Evolutionary conservation across 345 rosid species (phyloP).

Genomic region (Schrenkiella parvula): DNA sequence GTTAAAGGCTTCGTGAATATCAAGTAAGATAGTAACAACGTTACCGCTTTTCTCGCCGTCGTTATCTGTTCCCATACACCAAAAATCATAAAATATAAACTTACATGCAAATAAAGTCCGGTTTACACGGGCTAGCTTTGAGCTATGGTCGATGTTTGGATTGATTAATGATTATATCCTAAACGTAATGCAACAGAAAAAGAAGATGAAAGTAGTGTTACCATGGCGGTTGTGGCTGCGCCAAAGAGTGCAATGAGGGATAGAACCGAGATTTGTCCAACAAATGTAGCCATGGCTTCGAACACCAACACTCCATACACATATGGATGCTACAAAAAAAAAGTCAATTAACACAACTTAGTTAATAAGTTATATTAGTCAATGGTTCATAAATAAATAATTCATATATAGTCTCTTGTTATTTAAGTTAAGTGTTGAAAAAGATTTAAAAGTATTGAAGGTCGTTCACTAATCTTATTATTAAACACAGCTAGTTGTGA

Average conservation of each 20-base stretch:
- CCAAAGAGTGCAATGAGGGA: conserved; percentile 82
- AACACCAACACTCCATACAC: conserved; percentile 75
- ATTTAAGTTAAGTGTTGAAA: background rate
- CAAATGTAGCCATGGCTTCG: conserved; percentile 86
- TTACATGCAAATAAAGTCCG: background rate
- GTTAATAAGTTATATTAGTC: background rate
- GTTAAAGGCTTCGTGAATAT: conserved; percentile 89
- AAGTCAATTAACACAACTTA: background rate
- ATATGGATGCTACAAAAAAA: conserved; percentile 58
- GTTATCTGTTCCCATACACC: conserved; percentile 49
- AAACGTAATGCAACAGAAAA: background rate
- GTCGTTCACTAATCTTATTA: background rate
- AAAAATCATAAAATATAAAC: background rate
- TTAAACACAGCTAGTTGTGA: background rate
- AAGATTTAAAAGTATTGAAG: background rate
- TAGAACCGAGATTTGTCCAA: conserved; percentile 78
- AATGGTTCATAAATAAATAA: background rate
- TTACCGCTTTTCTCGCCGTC: conserved; percentile 80
- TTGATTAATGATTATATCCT: background rate
- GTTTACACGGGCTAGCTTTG: background rate
- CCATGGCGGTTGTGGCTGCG: conserved; percentile 91
- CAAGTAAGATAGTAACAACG: conserved; percentile 66
- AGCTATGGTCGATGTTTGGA: background rate
- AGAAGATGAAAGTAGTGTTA: conserved; percentile 22
- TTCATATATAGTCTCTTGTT: background rate